Conservation (phyloP, 1,284 basidiomycete species). For the Heliocybe sulcata region DNA sequence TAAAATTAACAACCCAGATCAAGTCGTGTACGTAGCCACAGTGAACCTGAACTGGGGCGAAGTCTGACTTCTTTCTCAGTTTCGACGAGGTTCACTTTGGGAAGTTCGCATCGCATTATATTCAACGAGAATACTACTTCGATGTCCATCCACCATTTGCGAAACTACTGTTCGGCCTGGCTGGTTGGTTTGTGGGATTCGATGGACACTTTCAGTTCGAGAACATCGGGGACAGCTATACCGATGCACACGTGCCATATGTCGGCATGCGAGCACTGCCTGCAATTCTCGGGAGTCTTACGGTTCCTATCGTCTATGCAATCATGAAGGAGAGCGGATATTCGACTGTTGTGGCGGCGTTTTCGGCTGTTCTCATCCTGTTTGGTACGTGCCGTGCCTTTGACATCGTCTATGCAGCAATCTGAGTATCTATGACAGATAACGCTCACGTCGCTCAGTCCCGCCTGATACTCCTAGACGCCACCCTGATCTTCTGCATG, state of each 20-base stretch:
- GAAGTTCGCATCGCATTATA: conserved; percentile 90
- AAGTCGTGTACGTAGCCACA: conserved; percentile 75
- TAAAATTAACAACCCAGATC: conserved; percentile 89
- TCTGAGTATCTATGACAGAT: conserved; percentile 42
- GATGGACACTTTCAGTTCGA: conserved; percentile 93
- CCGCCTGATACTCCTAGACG: conserved; percentile 93
- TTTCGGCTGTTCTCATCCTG: conserved; percentile 80
- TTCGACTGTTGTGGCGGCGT: conserved; percentile 81
- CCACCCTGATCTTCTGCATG: conserved; percentile 95
- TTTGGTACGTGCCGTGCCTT: conserved; percentile 52
- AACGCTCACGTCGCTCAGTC: conserved; percentile 96
- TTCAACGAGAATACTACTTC: conserved; percentile 93
- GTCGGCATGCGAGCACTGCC: conserved; percentile 90
- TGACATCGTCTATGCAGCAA: neutral
- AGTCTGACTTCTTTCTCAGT: conserved; percentile 29
- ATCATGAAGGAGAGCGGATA: conserved; percentile 99
- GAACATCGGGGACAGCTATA: conserved; percentile 93
- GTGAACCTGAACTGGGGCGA: conserved; percentile 6
- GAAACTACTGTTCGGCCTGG: conserved; percentile 87
- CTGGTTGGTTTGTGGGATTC: conserved; percentile 96
- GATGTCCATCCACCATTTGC: conserved; percentile 98
- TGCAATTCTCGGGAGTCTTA: conserved; percentile 86
- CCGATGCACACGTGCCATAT: conserved; percentile 84
- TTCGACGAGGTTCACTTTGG: conserved; percentile 98
- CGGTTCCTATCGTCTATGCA: conserved; percentile 86